These are phyloP conservation scores for Blumeria graminis DNA, from an alignment of 2,329 filamentous ascomycete genomes.

Conservation along the genomic window DNA sequence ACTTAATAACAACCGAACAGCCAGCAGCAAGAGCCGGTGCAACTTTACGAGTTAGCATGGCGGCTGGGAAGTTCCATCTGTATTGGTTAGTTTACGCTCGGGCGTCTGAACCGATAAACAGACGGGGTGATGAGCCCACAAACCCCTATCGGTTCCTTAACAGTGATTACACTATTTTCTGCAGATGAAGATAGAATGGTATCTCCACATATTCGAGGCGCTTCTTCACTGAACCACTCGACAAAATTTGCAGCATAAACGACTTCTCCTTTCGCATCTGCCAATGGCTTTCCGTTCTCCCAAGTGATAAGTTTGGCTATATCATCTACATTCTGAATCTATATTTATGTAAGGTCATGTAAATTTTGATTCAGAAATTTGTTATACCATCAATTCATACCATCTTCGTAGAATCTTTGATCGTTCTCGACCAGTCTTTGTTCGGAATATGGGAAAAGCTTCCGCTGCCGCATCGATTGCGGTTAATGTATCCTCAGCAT, in stretches of 20 bases:
- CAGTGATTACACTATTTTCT: slow-evolving; percentile 50
- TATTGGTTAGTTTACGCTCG: background rate
- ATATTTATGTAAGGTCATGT: slow-evolving; percentile 3
- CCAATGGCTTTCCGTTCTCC: slow-evolving; percentile 71
- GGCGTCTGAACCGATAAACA: background rate
- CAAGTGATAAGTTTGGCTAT: slow-evolving; percentile 63
- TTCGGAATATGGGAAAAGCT: slow-evolving; percentile 48
- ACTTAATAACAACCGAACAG: slow-evolving; percentile 82
- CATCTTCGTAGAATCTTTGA: slow-evolving; percentile 52
- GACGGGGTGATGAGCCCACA: slow-evolving; percentile 56
- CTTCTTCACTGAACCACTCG: slow-evolving; percentile 65
- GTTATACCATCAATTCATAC: slow-evolving; percentile 47
- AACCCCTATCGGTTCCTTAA: slow-evolving; percentile 68
- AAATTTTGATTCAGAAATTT: background rate
- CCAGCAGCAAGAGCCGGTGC: slow-evolving; percentile 70
- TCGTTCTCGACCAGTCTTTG: slow-evolving; percentile 49
- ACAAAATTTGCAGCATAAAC: slow-evolving; percentile 52
- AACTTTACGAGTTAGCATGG: slow-evolving; percentile 50
- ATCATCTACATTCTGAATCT: slow-evolving; percentile 47
- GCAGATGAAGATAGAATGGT: slow-evolving; percentile 46
- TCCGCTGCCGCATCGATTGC: slow-evolving; percentile 66
- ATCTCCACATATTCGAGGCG: slow-evolving; percentile 48
- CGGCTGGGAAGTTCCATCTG: slow-evolving; percentile 64
- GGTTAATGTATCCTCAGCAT: slow-evolving; percentile 46
- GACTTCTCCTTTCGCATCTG: slow-evolving; percentile 50